phyloP scores from a whole-genome alignment of 495 filamentous ascomycete species.

The Lepidopterella palustris region DNA sequence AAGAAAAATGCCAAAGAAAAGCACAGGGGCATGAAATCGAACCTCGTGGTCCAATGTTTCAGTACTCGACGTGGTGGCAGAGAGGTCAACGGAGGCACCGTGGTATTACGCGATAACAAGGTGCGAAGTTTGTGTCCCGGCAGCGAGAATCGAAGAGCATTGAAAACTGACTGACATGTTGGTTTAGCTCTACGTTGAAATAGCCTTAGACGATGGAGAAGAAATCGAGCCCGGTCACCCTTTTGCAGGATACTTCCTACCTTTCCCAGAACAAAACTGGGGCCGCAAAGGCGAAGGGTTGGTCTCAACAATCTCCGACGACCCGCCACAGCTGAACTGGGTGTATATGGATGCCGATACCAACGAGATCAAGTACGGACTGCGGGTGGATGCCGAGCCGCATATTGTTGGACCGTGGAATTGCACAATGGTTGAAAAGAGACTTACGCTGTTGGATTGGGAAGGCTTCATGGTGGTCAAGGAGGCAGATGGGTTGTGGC shows the following conservation, averaged over 20 bases:
- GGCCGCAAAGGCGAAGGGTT: constrained; percentile 42
- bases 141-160: not conserved
- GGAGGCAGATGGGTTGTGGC: constrained; percentile 40
- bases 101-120: constrained; percentile 44
- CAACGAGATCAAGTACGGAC: constrained; percentile 49
- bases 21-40: constrained; percentile 45
- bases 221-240: constrained; percentile 41
- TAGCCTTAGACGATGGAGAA: constrained; percentile 38
- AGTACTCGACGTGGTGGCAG: constrained; percentile 30
- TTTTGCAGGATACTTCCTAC: constrained; percentile 56
- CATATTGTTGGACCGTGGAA: constrained; percentile 53
- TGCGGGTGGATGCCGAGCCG: constrained; percentile 39
- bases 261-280: constrained; percentile 51
- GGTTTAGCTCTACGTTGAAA: constrained; percentile 26
- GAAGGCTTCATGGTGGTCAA: constrained; percentile 46
- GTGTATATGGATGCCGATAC: constrained; percentile 55
- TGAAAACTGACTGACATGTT: constrained; percentile 19
- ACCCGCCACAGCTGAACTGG: constrained; percentile 60
- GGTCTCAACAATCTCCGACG: constrained; percentile 46
- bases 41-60: constrained; percentile 43
- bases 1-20: constrained; percentile 41
- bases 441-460: constrained; percentile 50
- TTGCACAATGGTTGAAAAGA: constrained; percentile 49
- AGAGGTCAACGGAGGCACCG: constrained; percentile 40
- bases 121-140: constrained; percentile 12